These are phyloP conservation scores for Talaromyces liani DNA, from an alignment of 495 filamentous ascomycete species.

Conservation along the genomic window DNA sequence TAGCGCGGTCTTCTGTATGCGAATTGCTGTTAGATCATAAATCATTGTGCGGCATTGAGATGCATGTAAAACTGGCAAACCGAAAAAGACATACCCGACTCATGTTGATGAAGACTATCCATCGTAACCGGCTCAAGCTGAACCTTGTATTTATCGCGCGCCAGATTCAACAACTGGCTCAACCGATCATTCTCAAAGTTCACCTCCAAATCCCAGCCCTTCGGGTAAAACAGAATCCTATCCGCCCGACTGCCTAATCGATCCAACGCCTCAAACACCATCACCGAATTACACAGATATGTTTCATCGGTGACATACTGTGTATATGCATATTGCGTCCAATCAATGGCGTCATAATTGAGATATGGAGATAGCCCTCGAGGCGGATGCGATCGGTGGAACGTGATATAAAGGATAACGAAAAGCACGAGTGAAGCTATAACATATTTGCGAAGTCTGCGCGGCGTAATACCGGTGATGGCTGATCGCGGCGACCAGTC, in stretches of 20 bases:
- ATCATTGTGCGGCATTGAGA: neutral
- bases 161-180: constrained; percentile 50
- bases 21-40: neutral
- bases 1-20: constrained; percentile 14
- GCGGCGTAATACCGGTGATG: neutral
- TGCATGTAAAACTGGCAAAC: neutral
- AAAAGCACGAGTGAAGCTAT: constrained; percentile 22
- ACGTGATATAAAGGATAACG: constrained; percentile 25
- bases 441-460: constrained; percentile 25
- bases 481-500: constrained; percentile 5
- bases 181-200: constrained; percentile 33
- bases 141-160: constrained; percentile 53
- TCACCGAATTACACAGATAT: constrained; percentile 69
- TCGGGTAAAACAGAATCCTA: constrained; percentile 60
- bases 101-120: constrained; percentile 36
- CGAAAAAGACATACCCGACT: constrained; percentile 25
- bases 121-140: constrained; percentile 52
- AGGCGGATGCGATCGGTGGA: constrained; percentile 17
- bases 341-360: constrained; percentile 41
- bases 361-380: constrained; percentile 22
- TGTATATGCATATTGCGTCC: constrained; percentile 60
- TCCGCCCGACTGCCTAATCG: constrained; percentile 56
- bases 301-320: constrained; percentile 63
- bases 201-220: constrained; percentile 40
- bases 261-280: constrained; percentile 62